phyloP scores from a whole-genome alignment of 2,329 filamentous ascomycete genomes.

The Colletotrichum trifolii region DNA sequence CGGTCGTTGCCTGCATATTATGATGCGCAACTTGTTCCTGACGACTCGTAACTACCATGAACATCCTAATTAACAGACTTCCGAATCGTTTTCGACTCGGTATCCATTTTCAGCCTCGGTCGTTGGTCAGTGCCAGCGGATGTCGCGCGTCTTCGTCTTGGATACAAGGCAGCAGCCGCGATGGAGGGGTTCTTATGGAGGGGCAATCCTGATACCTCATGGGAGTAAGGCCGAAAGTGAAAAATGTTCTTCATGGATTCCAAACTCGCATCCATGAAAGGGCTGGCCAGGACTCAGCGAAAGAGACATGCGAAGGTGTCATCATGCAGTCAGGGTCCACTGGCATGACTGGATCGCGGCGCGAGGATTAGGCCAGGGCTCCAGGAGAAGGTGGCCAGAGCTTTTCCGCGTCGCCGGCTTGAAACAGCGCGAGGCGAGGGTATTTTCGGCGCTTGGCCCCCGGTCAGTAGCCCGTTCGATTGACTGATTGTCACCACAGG shows the following conservation, averaged over 20 bases:
- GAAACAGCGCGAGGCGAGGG: constrained; percentile 32
- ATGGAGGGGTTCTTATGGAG: constrained; percentile 28
- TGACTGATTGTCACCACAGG: background rate
- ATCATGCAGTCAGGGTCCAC: constrained; percentile 35
- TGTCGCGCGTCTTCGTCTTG: constrained; percentile 21
- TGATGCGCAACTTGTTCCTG: background rate
- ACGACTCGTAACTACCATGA: background rate
- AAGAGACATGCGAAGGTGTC: constrained; percentile 25
- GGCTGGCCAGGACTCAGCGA: background rate
- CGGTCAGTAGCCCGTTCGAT: constrained; percentile 6
- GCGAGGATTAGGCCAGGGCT: constrained; percentile 15
- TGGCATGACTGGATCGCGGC: constrained; percentile 29
- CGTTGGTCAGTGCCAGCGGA: constrained; percentile 4
- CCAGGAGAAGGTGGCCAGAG: constrained; percentile 20
- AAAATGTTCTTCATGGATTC: constrained; percentile 10
- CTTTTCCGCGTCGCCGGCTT: constrained; percentile 35
- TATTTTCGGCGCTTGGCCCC: constrained; percentile 33
- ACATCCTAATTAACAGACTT: background rate
- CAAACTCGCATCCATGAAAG: too few relatives aligned
- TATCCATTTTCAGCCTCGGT: background rate
- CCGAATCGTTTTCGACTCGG: background rate
- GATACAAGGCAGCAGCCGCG: constrained; percentile 10
- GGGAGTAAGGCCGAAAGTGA: constrained; percentile 18
- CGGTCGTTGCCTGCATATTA: background rate
- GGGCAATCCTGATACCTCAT: constrained; percentile 17